Conservation (phyloP, 495 filamentous ascomycete species). For the Aspergillus saccharolyticus region DNA sequence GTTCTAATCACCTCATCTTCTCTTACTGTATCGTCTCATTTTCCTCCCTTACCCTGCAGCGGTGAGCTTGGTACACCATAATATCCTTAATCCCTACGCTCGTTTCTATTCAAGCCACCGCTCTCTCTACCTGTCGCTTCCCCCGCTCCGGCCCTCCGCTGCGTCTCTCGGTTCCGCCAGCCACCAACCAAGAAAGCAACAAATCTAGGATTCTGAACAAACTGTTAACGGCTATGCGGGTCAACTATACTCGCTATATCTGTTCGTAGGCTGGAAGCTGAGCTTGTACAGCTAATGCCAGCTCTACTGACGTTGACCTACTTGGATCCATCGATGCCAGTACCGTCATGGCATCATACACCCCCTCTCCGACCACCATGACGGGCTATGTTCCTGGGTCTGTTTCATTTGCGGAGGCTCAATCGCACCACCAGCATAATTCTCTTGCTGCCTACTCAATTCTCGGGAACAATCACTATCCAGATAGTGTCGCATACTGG, state of each 20-base stretch:
- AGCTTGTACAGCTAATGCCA: conserved; percentile 12
- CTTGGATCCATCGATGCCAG: conserved; percentile 17
- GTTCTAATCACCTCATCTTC: conserved; percentile 7
- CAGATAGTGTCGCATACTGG: conserved; percentile 43
- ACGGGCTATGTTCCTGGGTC: conserved; percentile 21
- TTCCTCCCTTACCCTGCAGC: background rate
- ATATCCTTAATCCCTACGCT: too few species aligned
- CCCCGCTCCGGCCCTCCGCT: background rate
- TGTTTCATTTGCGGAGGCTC: conserved; percentile 2
- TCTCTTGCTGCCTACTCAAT: conserved; percentile 34
- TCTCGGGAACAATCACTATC: conserved; percentile 34
- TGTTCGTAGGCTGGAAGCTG: conserved; percentile 1
- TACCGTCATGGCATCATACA: conserved; percentile 33
- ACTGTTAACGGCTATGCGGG: conserved; percentile 7
- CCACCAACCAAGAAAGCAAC: background rate
- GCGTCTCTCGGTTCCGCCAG: background rate
- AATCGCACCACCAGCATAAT: conserved; percentile 12
- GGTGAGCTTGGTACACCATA: background rate
- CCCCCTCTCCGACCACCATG: conserved; percentile 31
- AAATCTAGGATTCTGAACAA: background rate
- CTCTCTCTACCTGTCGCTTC: background rate
- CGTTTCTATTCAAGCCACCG: background rate
- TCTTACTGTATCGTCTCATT: background rate
- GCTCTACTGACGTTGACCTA: conserved; percentile 5
- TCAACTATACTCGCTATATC: background rate